Conservation (phyloP, 331 rosid genomes). For the Acacia concinna region DNA sequence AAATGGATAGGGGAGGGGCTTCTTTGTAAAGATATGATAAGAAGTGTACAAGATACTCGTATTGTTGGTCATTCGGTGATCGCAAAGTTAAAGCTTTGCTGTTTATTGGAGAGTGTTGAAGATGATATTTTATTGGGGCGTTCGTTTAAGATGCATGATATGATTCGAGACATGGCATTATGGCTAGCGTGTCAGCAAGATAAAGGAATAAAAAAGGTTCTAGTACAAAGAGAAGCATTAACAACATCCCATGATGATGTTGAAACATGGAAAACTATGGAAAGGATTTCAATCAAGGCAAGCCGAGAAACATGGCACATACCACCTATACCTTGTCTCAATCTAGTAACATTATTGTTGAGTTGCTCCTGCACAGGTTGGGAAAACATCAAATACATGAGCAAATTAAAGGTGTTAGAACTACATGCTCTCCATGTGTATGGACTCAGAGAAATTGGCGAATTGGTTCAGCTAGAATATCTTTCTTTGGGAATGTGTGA, state of each 20-base stretch:
- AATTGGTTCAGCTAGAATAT: conserved; percentile 2
- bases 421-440: not conserved
- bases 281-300: not conserved
- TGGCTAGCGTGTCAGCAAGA: not conserved
- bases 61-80: not conserved
- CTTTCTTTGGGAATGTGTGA: not conserved
- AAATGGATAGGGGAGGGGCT: not conserved
- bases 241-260: not conserved
- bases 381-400: not conserved
- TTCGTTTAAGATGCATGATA: not conserved
- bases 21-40: not conserved
- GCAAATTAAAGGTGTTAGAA: conserved; percentile 12
- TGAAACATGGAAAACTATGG: not conserved
- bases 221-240: not conserved
- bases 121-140: not conserved
- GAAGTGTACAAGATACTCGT: not conserved
- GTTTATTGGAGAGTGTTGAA: not conserved
- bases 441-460: not conserved
- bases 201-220: not conserved
- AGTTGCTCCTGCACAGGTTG: rapidly evolving
- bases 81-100: not conserved
- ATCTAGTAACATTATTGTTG: not conserved
- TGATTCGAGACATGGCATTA: not conserved
- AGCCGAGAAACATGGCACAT: not conserved
- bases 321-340: not conserved